These are phyloP conservation scores for Aspergillus sclerotialis DNA, from an alignment of 2,329 filamentous ascomycete genomes.

Conservation along the genomic window DNA sequence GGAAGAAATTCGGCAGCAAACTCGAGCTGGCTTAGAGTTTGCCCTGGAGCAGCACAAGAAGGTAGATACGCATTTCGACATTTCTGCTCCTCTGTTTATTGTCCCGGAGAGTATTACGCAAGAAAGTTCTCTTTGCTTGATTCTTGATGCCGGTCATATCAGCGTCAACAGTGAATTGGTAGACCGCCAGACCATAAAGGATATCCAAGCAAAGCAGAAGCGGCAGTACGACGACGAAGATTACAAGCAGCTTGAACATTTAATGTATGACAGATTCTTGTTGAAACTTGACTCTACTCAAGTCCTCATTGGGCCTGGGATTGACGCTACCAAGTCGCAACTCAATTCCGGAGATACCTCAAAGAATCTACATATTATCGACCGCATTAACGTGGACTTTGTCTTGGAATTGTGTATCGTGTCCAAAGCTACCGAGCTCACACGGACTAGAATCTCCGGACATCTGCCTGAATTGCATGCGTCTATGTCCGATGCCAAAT, in stretches of 20 bases:
- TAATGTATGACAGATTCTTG: constrained; percentile 97
- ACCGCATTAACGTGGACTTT: constrained; percentile 96
- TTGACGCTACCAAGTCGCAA: constrained; percentile 81
- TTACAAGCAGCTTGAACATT: constrained; percentile 74
- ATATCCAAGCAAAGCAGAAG: constrained; percentile 85
- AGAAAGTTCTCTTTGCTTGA: constrained; percentile 75
- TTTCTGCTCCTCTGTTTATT: constrained; percentile 93
- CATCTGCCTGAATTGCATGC: constrained; percentile 89
- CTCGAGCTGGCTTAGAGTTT: constrained; percentile 89
- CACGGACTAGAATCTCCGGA: constrained; percentile 84
- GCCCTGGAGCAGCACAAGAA: constrained; percentile 97
- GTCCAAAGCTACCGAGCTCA: constrained; percentile 89
- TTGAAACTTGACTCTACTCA: constrained; percentile 93
- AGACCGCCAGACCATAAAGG: constrained; percentile 79
- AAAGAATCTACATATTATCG: constrained; percentile 79
- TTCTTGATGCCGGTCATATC: constrained; percentile 92
- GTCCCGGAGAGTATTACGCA: constrained; percentile 87
- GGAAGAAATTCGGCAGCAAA: constrained; percentile 90
- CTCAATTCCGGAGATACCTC: constrained; percentile 61
- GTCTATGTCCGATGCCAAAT: constrained; percentile 87
- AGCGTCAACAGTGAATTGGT: constrained; percentile 91
- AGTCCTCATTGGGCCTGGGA: constrained; percentile 86
- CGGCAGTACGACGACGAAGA: constrained; percentile 84
- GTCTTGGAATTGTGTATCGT: constrained; percentile 93
- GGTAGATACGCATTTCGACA: constrained; percentile 88